These are phyloP conservation scores for Mycena sanguinolenta DNA, from an alignment of 768 basidiomycete genomes.

Conservation along the genomic window DNA sequence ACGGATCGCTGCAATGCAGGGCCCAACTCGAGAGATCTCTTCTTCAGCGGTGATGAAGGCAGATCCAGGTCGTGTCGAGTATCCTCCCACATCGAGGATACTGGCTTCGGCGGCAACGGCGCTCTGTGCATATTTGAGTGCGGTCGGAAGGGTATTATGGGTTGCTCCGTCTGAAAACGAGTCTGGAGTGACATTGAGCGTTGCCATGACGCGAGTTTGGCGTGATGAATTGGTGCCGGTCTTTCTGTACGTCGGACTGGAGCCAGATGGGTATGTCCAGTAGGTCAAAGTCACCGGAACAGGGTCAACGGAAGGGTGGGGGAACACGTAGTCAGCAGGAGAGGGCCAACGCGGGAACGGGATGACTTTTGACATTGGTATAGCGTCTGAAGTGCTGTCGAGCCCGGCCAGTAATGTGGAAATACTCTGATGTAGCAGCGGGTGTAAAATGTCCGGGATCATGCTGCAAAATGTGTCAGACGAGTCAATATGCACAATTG, in stretches of 20 bases:
- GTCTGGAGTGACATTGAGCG: conserved; percentile 93
- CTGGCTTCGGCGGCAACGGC: conserved; percentile 72
- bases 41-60: conserved; percentile 74
- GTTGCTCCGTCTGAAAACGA: conserved; percentile 92
- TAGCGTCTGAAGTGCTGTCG: conserved; percentile 45
- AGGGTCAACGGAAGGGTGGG: conserved; percentile 42
- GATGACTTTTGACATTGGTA: conserved; percentile 78
- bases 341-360: conserved; percentile 76
- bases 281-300: conserved; percentile 64
- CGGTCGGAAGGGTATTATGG: conserved; percentile 65
- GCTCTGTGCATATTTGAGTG: conserved; percentile 63
- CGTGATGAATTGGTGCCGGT: conserved; percentile 28
- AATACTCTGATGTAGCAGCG: conserved; percentile 63
- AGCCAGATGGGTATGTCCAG: conserved; percentile 59
- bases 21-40: conserved; percentile 80
- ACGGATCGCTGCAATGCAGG: conserved; percentile 75
- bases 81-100: conserved; percentile 94
- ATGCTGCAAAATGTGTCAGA: conserved; percentile 64
- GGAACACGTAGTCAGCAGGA: conserved; percentile 36
- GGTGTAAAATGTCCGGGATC: conserved; percentile 82
- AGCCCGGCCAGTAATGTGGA: conserved; percentile 60
- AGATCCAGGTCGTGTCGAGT: conserved; percentile 91
- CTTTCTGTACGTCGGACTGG: conserved; percentile 33
- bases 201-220: conserved; percentile 88
- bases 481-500: conserved; percentile 9